Conservation (phyloP, 805 yeast genomes). For the Candida sithepensis region DNA sequence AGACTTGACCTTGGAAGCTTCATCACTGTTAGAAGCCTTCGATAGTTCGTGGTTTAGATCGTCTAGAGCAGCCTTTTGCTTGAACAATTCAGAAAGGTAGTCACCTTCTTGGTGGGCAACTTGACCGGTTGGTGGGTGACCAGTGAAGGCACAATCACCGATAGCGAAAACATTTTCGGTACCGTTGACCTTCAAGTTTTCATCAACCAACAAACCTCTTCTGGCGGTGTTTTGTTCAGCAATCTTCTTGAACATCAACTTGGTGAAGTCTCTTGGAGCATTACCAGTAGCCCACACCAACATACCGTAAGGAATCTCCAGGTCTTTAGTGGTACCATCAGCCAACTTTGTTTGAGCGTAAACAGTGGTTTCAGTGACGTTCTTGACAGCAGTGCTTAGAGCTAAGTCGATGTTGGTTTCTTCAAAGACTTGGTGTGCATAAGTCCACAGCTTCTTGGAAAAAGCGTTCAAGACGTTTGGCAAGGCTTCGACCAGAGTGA, state of each 20-base stretch:
- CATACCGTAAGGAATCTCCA: conserved; percentile 50
- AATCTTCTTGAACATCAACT: conserved; percentile 40
- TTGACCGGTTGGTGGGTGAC: conserved; percentile 55
- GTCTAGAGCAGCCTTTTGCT: conserved; percentile 41
- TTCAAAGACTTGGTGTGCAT: conserved; percentile 48
- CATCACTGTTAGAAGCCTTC: conserved; percentile 37
- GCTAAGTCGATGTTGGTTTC: conserved; percentile 46
- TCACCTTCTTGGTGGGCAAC: conserved; percentile 56
- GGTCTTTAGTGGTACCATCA: conserved; percentile 38
- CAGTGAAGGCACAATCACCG: conserved; percentile 56
- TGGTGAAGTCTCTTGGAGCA: conserved; percentile 47
- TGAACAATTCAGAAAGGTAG: conserved; percentile 43
- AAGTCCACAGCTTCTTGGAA: conserved; percentile 47
- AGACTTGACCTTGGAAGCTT: conserved; percentile 38
- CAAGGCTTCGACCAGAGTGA: conserved; percentile 49
- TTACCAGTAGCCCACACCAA: conserved; percentile 59
- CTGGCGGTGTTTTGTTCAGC: conserved; percentile 52
- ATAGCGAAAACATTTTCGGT: conserved; percentile 45
- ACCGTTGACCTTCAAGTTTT: conserved; percentile 46
- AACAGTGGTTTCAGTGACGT: conserved; percentile 42
- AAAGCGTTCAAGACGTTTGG: conserved; percentile 52
- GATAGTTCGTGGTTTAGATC: conserved; percentile 37
- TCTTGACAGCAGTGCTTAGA: conserved; percentile 48
- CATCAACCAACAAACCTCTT: conserved; percentile 51
- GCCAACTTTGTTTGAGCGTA: conserved; percentile 39